Evolutionary conservation across 2,329 filamentous ascomycete genomes (phyloP), one percentile per base, ranked within the genome.

Genomic region (Xylariaceae sp.): DNA sequence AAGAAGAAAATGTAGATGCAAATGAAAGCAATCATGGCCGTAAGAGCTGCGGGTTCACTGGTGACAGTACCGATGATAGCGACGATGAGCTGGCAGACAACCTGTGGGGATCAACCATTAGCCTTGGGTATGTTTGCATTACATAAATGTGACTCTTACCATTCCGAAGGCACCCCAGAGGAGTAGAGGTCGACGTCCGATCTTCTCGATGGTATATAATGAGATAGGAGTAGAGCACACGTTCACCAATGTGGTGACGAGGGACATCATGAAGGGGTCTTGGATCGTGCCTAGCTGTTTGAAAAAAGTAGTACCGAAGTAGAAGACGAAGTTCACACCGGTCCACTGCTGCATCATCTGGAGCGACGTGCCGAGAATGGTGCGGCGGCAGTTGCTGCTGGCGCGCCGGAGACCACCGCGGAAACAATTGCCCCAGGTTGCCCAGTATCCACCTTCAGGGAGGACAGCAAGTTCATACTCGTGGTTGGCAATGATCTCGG

Each of bases 1-100:
- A 96, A 96, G 82, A 89, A 93, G 83, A 91, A 92, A 81, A 96
- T 93, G 82, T 92, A 95, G 79, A 96, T 87, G 78, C 87, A 89
- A 71, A 95, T 95, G 79, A 96, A 95, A 59, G 90, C 85, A 63
- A 96, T 91, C 81, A 93, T 87, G 48, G 89, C 85, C 65, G 83
- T 80, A 66, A 83, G 81, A 32, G 85, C 87, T 2, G 77, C 62
- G 0, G 76, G 67, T 46, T 80, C 70, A 20, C 66, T 71, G 57
- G 79, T 82, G 50, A 84, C 75, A 1, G 70, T 63, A 68, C 88
- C 88, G 41, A 90, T 73, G 67, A 95, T 91, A 69, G 85, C 92
- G 54, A 95, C 89, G 70, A 96, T 79, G 81, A 95, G 95, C 76
- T 96, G 89, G 79, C 89, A 93, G 68, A 93, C 72, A 29, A 93